Evolutionary conservation across 1,284 basidiomycete species (phyloP).

Genomic region (Naganishia albida): DNA sequence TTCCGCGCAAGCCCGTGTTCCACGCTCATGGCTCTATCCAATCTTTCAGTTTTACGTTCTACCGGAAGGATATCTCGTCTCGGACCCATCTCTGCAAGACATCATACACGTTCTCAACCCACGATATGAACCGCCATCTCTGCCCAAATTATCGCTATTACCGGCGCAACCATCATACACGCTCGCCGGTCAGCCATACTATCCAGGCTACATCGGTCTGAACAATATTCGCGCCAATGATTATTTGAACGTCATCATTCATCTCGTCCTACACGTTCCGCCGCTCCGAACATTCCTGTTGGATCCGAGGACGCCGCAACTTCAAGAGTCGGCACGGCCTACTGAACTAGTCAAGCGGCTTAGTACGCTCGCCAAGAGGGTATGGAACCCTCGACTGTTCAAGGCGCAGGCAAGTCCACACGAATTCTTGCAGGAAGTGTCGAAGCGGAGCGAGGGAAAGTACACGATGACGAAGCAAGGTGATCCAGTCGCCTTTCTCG

Average conservation of each 20-base stretch:
- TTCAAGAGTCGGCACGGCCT: conserved; percentile 43
- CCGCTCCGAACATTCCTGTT: conserved; percentile 86
- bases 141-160: conserved; percentile 61
- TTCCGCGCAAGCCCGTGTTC: conserved; percentile 13
- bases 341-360: conserved; percentile 84
- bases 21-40: neutral
- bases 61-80: conserved; percentile 95
- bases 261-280: conserved; percentile 85
- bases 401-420: conserved; percentile 98
- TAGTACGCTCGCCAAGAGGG: conserved; percentile 78
- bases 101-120: conserved; percentile 89
- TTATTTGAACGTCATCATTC: conserved; percentile 96
- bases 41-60: conserved; percentile 81
- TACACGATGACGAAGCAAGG: conserved; percentile 91
- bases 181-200: conserved; percentile 74
- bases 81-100: conserved; percentile 91
- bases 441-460: conserved; percentile 78
- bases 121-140: conserved; percentile 63
- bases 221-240: conserved; percentile 98
- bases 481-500: conserved; percentile 93
- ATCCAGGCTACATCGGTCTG: conserved; percentile 91
- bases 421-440: conserved; percentile 96
- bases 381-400: conserved; percentile 95
- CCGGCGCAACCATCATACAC: conserved; percentile 68
- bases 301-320: conserved; percentile 62